Percentiles rank a stretch among this genome's conserved stretches.
These are phyloP conservation scores for Rostrohypoxylon terebratum DNA, from an alignment of 495 filamentous ascomycete species.

Conservation along the genomic window DNA sequence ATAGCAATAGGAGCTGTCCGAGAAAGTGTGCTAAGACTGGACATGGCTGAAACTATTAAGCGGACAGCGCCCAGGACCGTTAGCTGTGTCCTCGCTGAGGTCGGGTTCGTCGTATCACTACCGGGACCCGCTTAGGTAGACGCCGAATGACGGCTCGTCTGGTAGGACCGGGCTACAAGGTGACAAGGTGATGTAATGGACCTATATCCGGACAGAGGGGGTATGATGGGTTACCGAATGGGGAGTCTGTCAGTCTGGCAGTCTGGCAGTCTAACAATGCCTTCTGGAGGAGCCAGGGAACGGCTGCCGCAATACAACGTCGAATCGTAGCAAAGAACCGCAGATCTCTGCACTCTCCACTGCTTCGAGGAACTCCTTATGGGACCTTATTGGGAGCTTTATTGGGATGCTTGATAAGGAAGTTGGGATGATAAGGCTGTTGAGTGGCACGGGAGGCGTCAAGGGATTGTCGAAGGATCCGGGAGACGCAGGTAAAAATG, in stretches of 20 bases:
- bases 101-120: slow-evolving; percentile 32
- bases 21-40: slow-evolving; percentile 59
- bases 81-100: slow-evolving; percentile 31
- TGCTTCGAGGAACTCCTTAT: slow-evolving; percentile 22
- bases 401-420: slow-evolving; percentile 35
- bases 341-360: slow-evolving; percentile 40
- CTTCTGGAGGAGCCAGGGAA: slow-evolving; percentile 31
- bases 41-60: slow-evolving; percentile 57
- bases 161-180: slow-evolving; percentile 20
- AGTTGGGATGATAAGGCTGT: slow-evolving; percentile 43
- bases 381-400: background rate
- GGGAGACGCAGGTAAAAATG: slow-evolving; percentile 28
- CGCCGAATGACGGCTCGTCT: slow-evolving; percentile 33
- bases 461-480: background rate
- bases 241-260: too few species aligned
- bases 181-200: slow-evolving; percentile 38
- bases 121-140: slow-evolving; percentile 22
- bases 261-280: slow-evolving; percentile 11
- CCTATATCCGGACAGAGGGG: slow-evolving; percentile 24
- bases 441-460: slow-evolving; percentile 35
- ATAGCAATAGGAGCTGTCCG: slow-evolving; percentile 69
- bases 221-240: slow-evolving; percentile 33
- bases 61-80: slow-evolving; percentile 14
- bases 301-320: slow-evolving; percentile 38
- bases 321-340: slow-evolving; percentile 38